phyloP scores from a whole-genome alignment of 495 filamentous ascomycete genomes.

The Clavariopsis aquatica region DNA sequence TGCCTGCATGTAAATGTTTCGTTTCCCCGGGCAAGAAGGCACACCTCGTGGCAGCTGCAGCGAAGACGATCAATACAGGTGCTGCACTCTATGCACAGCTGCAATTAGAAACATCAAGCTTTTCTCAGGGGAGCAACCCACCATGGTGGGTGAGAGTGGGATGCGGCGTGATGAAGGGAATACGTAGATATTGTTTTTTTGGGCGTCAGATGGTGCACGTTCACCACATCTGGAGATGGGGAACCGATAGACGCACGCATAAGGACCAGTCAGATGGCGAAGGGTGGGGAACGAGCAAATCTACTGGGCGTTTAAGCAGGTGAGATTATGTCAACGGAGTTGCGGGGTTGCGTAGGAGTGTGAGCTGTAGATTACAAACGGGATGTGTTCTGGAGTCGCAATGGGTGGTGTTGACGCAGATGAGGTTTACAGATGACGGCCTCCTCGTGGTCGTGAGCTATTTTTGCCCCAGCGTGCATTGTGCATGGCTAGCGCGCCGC shows the following conservation, averaged over 20 bases:
- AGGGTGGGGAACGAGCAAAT: neutral
- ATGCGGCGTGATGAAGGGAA: neutral
- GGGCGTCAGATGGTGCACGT: conserved; percentile 5
- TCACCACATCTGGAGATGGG: conserved; percentile 14
- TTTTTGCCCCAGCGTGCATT: neutral
- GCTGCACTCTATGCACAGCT: neutral
- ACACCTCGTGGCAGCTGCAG: conserved; percentile 14
- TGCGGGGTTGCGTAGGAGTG: neutral
- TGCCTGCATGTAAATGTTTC: conserved; percentile 7
- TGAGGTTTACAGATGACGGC: neutral
- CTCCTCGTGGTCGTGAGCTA: neutral
- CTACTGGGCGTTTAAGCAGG: conserved; percentile 32
- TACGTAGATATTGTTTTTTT: conserved; percentile 9
- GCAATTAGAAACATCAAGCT: conserved; percentile 33
- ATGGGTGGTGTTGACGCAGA: neutral
- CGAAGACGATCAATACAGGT: neutral
- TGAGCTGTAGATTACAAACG: conserved; percentile 20
- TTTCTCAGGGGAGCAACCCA: conserved; percentile 30
- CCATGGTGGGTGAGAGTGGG: neutral
- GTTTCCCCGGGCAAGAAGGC: neutral
- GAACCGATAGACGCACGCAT: conserved; percentile 1
- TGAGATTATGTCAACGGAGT: conserved; percentile 30
- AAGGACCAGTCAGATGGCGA: conserved; percentile 9
- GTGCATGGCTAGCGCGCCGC: no score
- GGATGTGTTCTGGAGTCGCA: conserved; percentile 16